phyloP scores from a whole-genome alignment of 495 filamentous ascomycete species.

The Penicillium psychrofluorescens region DNA sequence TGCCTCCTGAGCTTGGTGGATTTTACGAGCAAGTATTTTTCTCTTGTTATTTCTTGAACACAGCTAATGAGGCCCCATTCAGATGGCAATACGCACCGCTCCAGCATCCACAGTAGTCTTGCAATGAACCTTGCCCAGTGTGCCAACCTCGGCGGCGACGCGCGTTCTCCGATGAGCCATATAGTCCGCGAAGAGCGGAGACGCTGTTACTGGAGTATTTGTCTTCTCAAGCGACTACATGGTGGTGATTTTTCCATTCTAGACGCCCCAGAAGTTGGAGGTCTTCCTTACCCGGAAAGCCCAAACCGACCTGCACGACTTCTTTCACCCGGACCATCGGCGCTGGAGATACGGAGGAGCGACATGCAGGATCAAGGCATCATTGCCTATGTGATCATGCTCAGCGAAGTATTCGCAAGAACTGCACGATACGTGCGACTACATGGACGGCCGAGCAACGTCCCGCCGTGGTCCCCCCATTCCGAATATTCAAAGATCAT shows the following conservation, averaged over 20 bases:
- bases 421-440: slow-evolving; percentile 37
- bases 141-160: slow-evolving; percentile 32
- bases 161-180: slow-evolving; percentile 9
- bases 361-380: slow-evolving; percentile 37
- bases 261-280: slow-evolving; percentile 28
- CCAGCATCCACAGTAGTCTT: slow-evolving; percentile 40
- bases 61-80: not conserved
- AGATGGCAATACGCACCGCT: slow-evolving; percentile 43
- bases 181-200: slow-evolving; percentile 33
- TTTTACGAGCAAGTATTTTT: slow-evolving; percentile 30
- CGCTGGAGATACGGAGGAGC: slow-evolving; percentile 12
- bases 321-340: slow-evolving; percentile 13
- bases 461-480: slow-evolving; percentile 43
- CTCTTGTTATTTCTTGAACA: not conserved
- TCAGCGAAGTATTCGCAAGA: slow-evolving; percentile 38
- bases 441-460: slow-evolving; percentile 33
- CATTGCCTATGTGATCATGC: slow-evolving; percentile 38
- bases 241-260: slow-evolving; percentile 34
- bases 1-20: slow-evolving; percentile 41
- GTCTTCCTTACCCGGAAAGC: slow-evolving; percentile 28
- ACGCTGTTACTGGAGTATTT: slow-evolving; percentile 44
- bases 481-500: slow-evolving; percentile 43
- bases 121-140: slow-evolving; percentile 41
- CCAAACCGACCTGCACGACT: slow-evolving; percentile 16
- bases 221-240: slow-evolving; percentile 38